phyloP scores from a whole-genome alignment of 768 basidiomycete genomes.

The Mycena albidolilacea region DNA sequence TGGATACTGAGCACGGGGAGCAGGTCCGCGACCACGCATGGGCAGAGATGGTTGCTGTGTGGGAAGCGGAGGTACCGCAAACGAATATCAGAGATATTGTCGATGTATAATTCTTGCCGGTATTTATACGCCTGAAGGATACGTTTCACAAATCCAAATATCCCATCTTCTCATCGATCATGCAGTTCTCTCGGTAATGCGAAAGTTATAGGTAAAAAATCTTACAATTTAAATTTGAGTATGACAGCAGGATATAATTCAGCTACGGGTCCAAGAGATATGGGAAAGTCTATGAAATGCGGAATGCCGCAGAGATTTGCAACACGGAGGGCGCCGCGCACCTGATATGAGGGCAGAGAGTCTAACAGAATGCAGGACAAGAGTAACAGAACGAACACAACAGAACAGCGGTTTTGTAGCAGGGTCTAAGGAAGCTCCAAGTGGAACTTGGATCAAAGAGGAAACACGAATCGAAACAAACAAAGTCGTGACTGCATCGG shows the following conservation, averaged over 20 bases:
- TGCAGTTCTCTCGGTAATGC: no score
- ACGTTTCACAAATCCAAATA: no score
- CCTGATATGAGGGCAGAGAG: background rate
- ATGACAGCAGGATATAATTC: background rate
- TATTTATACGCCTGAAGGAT: no score
- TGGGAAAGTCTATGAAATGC: background rate
- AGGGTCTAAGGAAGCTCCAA: background rate
- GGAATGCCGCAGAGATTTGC: background rate
- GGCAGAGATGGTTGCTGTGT: slow-evolving; percentile 12
- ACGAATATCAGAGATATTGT: background rate
- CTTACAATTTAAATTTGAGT: background rate
- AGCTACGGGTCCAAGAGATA: no score
- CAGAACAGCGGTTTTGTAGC: background rate
- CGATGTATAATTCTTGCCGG: background rate
- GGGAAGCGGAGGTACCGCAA: background rate
- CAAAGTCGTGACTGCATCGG: background rate
- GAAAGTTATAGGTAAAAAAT: no score
- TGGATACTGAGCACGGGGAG: background rate
- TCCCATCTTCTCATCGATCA: no score
- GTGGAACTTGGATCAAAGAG: background rate
- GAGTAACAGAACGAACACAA: background rate
- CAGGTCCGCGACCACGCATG: slow-evolving; percentile 9
- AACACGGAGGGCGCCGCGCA: background rate
- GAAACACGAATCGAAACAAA: background rate
- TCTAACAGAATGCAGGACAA: background rate